phyloP scores from a whole-genome alignment of 1,284 basidiomycete genomes.

The Mycosarcoma mackinlayi region DNA sequence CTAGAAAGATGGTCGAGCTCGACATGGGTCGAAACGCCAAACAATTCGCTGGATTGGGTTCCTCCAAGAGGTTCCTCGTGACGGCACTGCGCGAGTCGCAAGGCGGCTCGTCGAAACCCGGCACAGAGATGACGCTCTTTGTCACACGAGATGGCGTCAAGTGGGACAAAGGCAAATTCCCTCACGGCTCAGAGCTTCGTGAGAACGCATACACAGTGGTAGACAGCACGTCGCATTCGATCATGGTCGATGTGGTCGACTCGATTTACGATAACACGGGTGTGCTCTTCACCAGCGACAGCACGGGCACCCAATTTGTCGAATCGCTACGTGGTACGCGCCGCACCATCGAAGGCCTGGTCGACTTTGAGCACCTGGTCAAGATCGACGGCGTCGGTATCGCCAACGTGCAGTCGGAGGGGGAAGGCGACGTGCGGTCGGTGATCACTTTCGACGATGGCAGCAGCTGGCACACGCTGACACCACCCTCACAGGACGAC shows the following conservation, averaged over 20 bases:
- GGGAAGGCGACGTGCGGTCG: conserved; percentile 77
- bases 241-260: conserved; percentile 84
- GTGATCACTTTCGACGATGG: conserved; percentile 93
- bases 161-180: conserved; percentile 73
- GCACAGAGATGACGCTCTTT: conserved; percentile 62
- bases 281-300: conserved; percentile 92
- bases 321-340: conserved; percentile 90
- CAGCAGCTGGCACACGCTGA: conserved; percentile 80
- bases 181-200: conserved; percentile 81
- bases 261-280: conserved; percentile 76
- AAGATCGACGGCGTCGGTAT: conserved; percentile 94
- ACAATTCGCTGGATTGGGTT: conserved; percentile 62
- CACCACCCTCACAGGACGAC: conserved; percentile 75
- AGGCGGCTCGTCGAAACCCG: conserved; percentile 25
- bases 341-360: conserved; percentile 84
- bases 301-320: conserved; percentile 94
- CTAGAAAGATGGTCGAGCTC: conserved; percentile 51
- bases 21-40: conserved; percentile 60
- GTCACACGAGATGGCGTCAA: conserved; percentile 58
- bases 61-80: conserved; percentile 59
- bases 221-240: conserved; percentile 88
- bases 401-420: conserved; percentile 82
- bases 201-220: conserved; percentile 97
- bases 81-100: conserved; percentile 60
- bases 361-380: conserved; percentile 91